Evolutionary conservation across 1,284 basidiomycete genomes (phyloP), one percentile per base, ranked within the genome.

Genomic region (Pseudozyma sp.): DNA sequence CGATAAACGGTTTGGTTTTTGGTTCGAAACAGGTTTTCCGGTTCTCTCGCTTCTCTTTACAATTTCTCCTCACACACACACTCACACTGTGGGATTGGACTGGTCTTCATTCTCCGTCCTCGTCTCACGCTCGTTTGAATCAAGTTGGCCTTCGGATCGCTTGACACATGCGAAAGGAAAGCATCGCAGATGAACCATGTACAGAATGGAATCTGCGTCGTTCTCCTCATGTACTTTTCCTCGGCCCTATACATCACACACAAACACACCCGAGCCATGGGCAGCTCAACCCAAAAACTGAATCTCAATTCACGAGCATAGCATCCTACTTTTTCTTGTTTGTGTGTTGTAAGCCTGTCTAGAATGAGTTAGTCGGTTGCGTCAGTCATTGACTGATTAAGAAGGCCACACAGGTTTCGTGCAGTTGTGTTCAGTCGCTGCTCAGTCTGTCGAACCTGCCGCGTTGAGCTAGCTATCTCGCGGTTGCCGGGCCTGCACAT

Each of bases 1-100:
- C 90, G 89, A 86, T 89, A 89, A 87, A 62, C 42, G 56, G 19
- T 16, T 55, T 55, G n/a, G 19, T 34, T 16, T 25, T 31, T 31
- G 25, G 25, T 31, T 31, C 25, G 25, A 31, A 31, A 31, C 25
- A 31, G 34, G 44, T 19, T 50, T 25, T 21, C 12, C 45, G 16
- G 39, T 36, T 49, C 42, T 35, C 36, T 31, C 25, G 25, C 25
- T 31, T 31, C 25, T 31, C 25, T 31, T 31, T n/a, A 25, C 35
- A 25, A 18, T 57, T 19, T 25, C 38, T 40, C 25, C 13, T 40
- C 10, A 38, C 12, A 59, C 25, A 31, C 25, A 31, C 25, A 31
- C 25, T 3, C 25, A 9, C 14, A 34, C 48, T 52, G 43, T 38
- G 36, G 21, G 52, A 13, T 25, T 43, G 48, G 39, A 58, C 62